Evolutionary conservation across 2,329 filamentous ascomycete genomes (phyloP), one percentile per base, ranked within the genome.

Genomic region (Nemania abortiva): DNA sequence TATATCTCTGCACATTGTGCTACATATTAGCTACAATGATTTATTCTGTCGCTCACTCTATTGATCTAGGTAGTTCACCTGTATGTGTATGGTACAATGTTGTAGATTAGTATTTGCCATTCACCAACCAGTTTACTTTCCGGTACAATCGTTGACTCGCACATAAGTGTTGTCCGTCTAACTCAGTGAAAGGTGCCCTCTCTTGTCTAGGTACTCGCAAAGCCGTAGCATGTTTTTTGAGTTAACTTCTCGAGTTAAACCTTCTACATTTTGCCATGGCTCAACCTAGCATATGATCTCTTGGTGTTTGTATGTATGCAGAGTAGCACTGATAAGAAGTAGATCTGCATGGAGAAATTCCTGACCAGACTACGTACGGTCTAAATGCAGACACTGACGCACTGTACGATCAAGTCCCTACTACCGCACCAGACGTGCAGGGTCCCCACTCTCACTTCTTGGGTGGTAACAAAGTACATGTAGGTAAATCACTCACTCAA

Each of bases 401-500:
- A 72, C 70, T 52, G 70, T 70, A 49, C n/a, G 3, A 10, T 18
- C 34, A 70, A 34, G 70, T 72, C 52, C 13, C 59, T 53, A 34
- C 22, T 70, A 72, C 70, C 39, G 52, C 27, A 37, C 58, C 34
- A 52, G 31, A 70, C 22, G 31, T 61, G 47, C 45, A 49, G 7
- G 7, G 39, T 31, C 55, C 59, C 67, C 69, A 68, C 66, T 65
- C 55, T 63, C 52, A 57, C 63, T 55, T 63, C 66, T 70, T 39
- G 47, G 66, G 31, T 52, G 34, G 64, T 61, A 34, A 60, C 59
- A 13, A 63, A 68, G 71, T 68, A 70, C 66, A 56, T 71, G 69
- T 63, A 65, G 67, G 71, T 73, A 73, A 73, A 73, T 73, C 71
- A 73, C 71, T 73, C 71, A 73, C 65, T 61, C 69, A 69, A 63